Evolutionary conservation across 1,139 yeast species (phyloP), one percentile per base, ranked within the genome.

Genomic region (Suhomyces yuchorum): DNA sequence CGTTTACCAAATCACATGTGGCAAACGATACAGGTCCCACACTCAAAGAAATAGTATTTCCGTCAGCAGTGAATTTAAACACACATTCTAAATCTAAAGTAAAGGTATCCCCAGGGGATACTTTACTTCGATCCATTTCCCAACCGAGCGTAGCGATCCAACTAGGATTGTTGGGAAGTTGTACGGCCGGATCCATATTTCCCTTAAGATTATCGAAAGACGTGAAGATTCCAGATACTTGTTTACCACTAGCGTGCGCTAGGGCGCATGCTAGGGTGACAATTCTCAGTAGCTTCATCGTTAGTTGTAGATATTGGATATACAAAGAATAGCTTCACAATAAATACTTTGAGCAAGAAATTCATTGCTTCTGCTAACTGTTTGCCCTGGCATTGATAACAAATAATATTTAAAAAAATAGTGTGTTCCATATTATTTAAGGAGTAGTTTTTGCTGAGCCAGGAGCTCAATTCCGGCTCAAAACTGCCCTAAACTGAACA

Each of bases 71-170:
- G 43, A 67, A 66, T 47, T 65, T 66, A 50, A 58, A 68, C 3
- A 65, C 73, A 56, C 69, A 60, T 4, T 71, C 71, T 54, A 70
- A 51, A 17, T 46, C 47, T 43, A 70, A 62, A 1, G 63, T 55
- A 54, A 70, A 68, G 7, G 73, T 67, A 49, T 70, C 74, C 14
- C 72, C 71, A 0, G 70, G 48, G 1, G 46, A 32, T 2, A 61
- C 57, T 1, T 53, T 46, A 5, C 57, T 23, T n/a, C 64, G 65
- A 11, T 48, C 42, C 8, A 70, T 53, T 1, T 42, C 32, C 73
- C 73, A 70, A 3, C 50, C 46, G n/a, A 68, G 45, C 0, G 56
- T 51, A 2, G 64, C 66, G 12, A 47, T 39, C 71, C 72, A 68
- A 51, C 53, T 59, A 0, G 68, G 67, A 22, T 46, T 45, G 6